These are phyloP conservation scores for Phytophthora sansomeana DNA, from an alignment of 352 stramenopile species.

Conservation along the genomic window DNA sequence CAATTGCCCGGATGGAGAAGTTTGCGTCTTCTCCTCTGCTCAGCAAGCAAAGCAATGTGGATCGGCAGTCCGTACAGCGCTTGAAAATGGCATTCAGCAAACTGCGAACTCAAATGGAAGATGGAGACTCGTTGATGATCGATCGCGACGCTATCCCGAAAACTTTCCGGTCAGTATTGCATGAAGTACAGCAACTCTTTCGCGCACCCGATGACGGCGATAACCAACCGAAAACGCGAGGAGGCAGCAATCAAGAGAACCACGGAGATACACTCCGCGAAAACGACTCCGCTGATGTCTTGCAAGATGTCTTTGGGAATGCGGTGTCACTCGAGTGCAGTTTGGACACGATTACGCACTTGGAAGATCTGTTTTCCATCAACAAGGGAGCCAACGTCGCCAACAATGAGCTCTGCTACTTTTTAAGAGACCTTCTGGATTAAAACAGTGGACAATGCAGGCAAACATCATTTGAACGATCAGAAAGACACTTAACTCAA, in stretches of 20 bases:
- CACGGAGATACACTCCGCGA: background rate
- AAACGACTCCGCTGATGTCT: background rate
- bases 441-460: conserved; percentile 7
- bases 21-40: conserved; percentile 63
- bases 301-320: conserved; percentile 60
- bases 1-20: conserved; percentile 45
- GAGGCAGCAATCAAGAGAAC: background rate
- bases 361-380: conserved; percentile 66
- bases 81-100: conserved; percentile 49
- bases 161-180: conserved; percentile 40
- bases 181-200: conserved; percentile 53
- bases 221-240: background rate
- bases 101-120: conserved; percentile 69
- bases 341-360: conserved; percentile 47
- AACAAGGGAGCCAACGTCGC: conserved; percentile 43
- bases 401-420: conserved; percentile 79
- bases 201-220: conserved; percentile 4
- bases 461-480: conserved; percentile 3
- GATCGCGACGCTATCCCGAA: conserved; percentile 44
- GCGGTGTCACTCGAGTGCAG: conserved; percentile 52
- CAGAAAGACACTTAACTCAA: conserved; percentile 1
- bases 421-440: conserved; percentile 73
- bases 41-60: conserved; percentile 52
- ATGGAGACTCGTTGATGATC: conserved; percentile 66
- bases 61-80: conserved; percentile 34